A percentile compares a stretch with the other conserved stretches of the same genome.
These are phyloP conservation scores for Penicillium frequentans DNA, from an alignment of 2,329 filamentous ascomycete genomes.

Conservation along the genomic window DNA sequence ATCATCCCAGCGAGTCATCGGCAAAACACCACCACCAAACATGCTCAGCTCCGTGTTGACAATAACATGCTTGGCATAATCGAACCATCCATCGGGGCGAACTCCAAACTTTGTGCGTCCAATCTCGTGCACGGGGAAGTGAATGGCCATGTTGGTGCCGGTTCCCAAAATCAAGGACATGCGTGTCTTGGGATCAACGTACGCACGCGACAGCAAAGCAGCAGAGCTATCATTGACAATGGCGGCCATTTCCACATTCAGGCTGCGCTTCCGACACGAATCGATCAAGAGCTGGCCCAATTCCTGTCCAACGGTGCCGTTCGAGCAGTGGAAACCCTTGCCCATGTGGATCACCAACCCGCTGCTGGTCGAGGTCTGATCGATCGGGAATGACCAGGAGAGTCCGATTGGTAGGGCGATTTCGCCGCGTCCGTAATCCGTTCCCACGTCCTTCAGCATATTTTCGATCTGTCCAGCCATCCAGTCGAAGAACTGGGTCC, in stretches of 20 bases:
- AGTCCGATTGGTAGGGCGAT: conserved; percentile 58
- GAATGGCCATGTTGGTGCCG: conserved; percentile 64
- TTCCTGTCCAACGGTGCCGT: conserved; percentile 60
- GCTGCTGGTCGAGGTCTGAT: conserved; percentile 61
- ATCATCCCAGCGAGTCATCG: conserved; percentile 63
- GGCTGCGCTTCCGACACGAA: conserved; percentile 54
- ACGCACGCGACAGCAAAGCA: conserved; percentile 62
- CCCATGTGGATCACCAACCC: conserved; percentile 63
- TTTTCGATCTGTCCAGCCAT: conserved; percentile 61
- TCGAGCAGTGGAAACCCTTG: conserved; percentile 63
- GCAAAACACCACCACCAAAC: conserved; percentile 60
- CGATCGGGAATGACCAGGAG: conserved; percentile 67
- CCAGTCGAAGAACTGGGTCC: conserved; percentile 65
- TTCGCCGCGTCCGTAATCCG: conserved; percentile 39
- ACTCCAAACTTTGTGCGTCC: conserved; percentile 57
- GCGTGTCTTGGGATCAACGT: conserved; percentile 59
- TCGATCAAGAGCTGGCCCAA: conserved; percentile 59
- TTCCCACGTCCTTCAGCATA: conserved; percentile 48
- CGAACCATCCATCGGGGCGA: conserved; percentile 56
- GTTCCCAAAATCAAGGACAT: conserved; percentile 66
- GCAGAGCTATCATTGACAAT: conserved; percentile 66
- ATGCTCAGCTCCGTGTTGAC: conserved; percentile 68
- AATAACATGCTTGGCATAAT: conserved; percentile 60
- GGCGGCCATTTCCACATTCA: conserved; percentile 61
- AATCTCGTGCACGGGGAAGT: conserved; percentile 57